Evolutionary conservation across 768 basidiomycete species (phyloP), one percentile per base, ranked within the genome.

Genomic region (Cubamyces lactineus): DNA sequence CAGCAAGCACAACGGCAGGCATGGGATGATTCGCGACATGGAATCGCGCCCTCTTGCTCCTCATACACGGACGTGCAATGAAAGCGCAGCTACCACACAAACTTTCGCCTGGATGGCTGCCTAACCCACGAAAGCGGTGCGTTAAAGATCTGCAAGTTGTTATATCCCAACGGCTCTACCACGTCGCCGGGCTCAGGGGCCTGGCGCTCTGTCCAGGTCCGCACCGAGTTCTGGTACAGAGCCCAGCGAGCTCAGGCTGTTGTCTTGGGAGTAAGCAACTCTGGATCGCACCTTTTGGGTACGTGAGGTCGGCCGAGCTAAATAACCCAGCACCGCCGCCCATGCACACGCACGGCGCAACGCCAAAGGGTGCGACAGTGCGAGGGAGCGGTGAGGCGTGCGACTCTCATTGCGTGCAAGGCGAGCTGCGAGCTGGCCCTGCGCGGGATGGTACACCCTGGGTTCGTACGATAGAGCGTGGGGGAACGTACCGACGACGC

Each of bases 381-480:
- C 19, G 38, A 23, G 51, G 23, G 39, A 38, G 39, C 38, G 54
- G 26, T 19, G 26, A 55, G 43, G 54, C 28, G 28, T 21, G 21
- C 51, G 34, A n/a, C 43, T 55, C 54, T 46, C 21, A 17, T 45
- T 17, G 54, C n/a, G n/a, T 45, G 19, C 43, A 55, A 24, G 8
- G 21, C 43, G 2, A 8, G n/a, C 19, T n/a, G 7, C 17, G 16
- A 30, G 49, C 16, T 30, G 12, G 43, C 23, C n/a, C 54, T 55
- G 54, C 54, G 43, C 43, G 13, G 54, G 13, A 34, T 24, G 43
- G 17, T 2, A 6, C 16, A 9, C 30, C 43, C 54, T 1, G 28
- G 54, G 46, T 55, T 24, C 54, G 43, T 34, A 34, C 49, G 49
- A 51, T 51, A 51, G 30, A 45, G 43, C 54, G 54, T 34, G 1